Evolutionary conservation across 2,329 filamentous ascomycete genomes (phyloP).

Genomic region (Rhexocercosporidium sp.): DNA sequence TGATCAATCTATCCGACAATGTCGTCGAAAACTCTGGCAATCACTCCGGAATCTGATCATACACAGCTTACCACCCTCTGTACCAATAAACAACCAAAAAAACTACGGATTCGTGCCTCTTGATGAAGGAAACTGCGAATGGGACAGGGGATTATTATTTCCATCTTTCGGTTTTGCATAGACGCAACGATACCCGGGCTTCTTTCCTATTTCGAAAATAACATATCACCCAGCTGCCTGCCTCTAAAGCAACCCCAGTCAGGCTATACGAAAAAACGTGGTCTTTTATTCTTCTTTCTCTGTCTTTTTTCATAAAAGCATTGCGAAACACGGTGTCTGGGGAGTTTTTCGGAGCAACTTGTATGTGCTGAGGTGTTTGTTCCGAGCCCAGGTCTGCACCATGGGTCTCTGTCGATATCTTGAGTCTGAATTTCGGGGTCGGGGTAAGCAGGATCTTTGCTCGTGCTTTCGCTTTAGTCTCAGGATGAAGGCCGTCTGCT

Average conservation of each 20-base stretch:
- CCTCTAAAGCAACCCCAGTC: slow-evolving; percentile 30
- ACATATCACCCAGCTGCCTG: slow-evolving; percentile 27
- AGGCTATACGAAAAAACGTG: background rate
- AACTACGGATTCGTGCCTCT: slow-evolving; percentile 5
- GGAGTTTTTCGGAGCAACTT: slow-evolving; percentile 23
- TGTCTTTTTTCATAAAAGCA: slow-evolving; percentile 35
- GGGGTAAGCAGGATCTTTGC: background rate
- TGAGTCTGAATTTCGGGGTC: background rate
- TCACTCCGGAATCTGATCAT: slow-evolving; percentile 41
- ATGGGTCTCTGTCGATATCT: background rate
- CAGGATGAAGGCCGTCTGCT: background rate
- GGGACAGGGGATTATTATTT: slow-evolving; percentile 23
- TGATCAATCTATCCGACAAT: slow-evolving; percentile 95
- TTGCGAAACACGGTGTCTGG: slow-evolving; percentile 32
- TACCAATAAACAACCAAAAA: slow-evolving; percentile 34
- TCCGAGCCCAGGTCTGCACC: background rate
- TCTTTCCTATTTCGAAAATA: slow-evolving; percentile 32
- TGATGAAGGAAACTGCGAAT: background rate
- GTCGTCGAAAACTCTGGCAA: slow-evolving; percentile 55
- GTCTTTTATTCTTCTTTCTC: background rate
- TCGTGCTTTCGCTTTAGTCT: background rate
- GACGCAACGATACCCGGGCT: slow-evolving; percentile 41
- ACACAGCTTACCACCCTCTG: slow-evolving; percentile 28
- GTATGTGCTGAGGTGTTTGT: background rate
- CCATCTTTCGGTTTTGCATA: slow-evolving; percentile 41